Percentiles rank a stretch among this genome's conserved stretches.
phyloP scores from a whole-genome alignment of 352 stramenopile genomes.

The Phytopythium kandeliae region DNA sequence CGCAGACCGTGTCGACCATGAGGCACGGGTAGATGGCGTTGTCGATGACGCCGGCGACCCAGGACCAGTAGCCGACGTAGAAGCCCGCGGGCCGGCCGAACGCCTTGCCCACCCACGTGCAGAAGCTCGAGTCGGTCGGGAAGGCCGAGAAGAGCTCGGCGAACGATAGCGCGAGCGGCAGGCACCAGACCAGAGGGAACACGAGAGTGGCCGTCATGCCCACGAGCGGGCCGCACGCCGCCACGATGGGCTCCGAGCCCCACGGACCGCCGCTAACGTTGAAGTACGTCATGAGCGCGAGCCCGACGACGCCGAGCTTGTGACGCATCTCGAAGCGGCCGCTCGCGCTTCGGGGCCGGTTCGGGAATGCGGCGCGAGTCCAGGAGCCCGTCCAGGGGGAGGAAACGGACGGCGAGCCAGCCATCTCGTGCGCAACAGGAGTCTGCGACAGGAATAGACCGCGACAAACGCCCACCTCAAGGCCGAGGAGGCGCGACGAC shows the following conservation, averaged over 20 bases:
- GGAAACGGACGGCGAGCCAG: background rate
- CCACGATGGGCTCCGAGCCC: conserved; percentile 60
- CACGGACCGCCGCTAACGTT: conserved; percentile 70
- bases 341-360: no score
- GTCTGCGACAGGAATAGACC: conserved; percentile 1
- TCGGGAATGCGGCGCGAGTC: no score
- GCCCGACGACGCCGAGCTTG: conserved; percentile 55
- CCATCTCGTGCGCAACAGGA: background rate
- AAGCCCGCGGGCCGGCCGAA: conserved; percentile 85
- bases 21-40: conserved; percentile 84
- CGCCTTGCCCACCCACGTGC: conserved; percentile 71
- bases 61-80: conserved; percentile 81
- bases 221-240: conserved; percentile 52
- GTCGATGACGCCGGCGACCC: conserved; percentile 76
- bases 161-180: conserved; percentile 63
- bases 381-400: background rate
- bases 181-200: conserved; percentile 70
- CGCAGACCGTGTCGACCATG: conserved; percentile 65
- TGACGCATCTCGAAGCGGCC: no score
- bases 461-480: background rate
- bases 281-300: conserved; percentile 79
- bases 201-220: conserved; percentile 58
- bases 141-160: conserved; percentile 79
- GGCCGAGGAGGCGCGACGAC: background rate
- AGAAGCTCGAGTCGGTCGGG: conserved; percentile 75